These are phyloP conservation scores for Tricholoma sp. DNA, from an alignment of 768 basidiomycete genomes.

Conservation along the genomic window DNA sequence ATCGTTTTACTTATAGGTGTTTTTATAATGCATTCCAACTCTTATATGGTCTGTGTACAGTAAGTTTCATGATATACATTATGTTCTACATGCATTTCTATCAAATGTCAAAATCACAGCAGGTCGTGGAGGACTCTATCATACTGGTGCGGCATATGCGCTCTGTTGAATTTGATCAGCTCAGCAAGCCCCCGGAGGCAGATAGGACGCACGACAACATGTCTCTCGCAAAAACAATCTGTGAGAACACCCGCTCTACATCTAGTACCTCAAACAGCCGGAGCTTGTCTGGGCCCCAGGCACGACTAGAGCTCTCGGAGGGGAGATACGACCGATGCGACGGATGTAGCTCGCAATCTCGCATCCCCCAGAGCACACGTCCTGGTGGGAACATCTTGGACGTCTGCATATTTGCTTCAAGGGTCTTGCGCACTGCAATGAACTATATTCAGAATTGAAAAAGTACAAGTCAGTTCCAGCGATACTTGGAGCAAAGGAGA, in stretches of 20 bases:
- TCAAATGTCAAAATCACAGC: conserved; percentile 30
- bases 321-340: conserved; percentile 37
- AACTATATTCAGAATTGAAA: conserved; percentile 42
- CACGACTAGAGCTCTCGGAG: conserved; percentile 8
- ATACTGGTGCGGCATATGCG: conserved; percentile 79
- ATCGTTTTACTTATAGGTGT: neutral
- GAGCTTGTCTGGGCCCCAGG: conserved; percentile 42
- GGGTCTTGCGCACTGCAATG: conserved; percentile 72
- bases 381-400: conserved; percentile 73
- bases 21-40: neutral
- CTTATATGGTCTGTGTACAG: neutral
- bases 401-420: conserved; percentile 81
- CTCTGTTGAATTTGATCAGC: conserved; percentile 28
- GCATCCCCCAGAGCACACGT: conserved; percentile 73
- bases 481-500: conserved; percentile 1
- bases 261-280: conserved; percentile 76
- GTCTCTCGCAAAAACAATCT: conserved; percentile 76
- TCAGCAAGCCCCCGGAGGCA: conserved; percentile 6
- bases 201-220: conserved; percentile 63
- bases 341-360: conserved; percentile 65
- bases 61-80: neutral
- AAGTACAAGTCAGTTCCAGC: neutral
- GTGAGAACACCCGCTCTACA: conserved; percentile 71
- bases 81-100: neutral
- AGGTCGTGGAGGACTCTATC: conserved; percentile 71